Base-by-base conservation (phyloP, 2,329 filamentous ascomycete genomes). In the Hymenotorrendiella dingleyae region DNA sequence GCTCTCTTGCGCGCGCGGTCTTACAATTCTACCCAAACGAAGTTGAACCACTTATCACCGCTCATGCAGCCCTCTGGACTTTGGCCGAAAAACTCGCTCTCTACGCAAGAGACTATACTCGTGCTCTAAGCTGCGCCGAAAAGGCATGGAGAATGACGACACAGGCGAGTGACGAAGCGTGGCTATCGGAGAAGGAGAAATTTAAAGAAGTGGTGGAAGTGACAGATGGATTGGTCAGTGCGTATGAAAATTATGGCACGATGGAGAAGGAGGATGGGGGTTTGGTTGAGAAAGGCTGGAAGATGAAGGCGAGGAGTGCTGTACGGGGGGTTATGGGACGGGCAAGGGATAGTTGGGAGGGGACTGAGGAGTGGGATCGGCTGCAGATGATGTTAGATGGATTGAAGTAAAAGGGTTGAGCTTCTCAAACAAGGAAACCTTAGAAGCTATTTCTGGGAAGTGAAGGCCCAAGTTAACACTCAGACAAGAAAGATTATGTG, bases 231-330 rank as follows among this genome's bases (percentile, higher is more conserved):
- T 66, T 97, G 30, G 86, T 93, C 1, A 82, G 86, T 50, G 78
- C 85, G 39, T 86, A 96, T 64, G 86, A 93, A 66, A 88, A 83
- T 61, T 80, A 89, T 54, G 86, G 86, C 0, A 67, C 71, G 0
- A 72, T 76, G 51, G 72, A 80, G 16, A 65, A 60, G 54, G 78
- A 72, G 6, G 76, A 78, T 46, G 74, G 75, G 20, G 70, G 72
- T 2, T 20, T 46, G 22, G 80, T 96, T 2, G 87, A 86, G 2
- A 76, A 74, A 45, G 82, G 82, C 57, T 98, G 93, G 93, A 85
- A 78, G 63, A 86, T 86, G 50, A 97, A 95, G 74, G 86, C 87
- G 0, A 74, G 87, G 55, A 94, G 80, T 62, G 90, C 90, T 9
- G 73, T 95, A 2, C 73, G 89, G 41, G 88, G 86, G 39, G 82